phyloP scores from a whole-genome alignment of 1,139 yeast species.

The Blastobotrys indianensis region DNA sequence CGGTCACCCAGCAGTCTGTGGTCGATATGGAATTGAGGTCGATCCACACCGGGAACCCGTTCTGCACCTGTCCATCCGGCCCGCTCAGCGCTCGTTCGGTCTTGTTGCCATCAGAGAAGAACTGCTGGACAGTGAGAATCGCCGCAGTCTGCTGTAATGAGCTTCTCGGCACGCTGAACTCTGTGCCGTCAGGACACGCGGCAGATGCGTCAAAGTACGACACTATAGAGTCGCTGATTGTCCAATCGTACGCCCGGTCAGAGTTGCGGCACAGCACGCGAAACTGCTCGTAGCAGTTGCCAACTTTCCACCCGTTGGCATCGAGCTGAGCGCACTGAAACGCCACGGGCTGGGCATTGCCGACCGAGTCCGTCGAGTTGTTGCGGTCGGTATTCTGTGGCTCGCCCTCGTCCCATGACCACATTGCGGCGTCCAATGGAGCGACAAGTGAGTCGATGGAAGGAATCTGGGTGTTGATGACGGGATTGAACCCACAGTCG shows the following conservation, averaged over 20 bases:
- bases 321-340: slow-evolving; percentile 56
- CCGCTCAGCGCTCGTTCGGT: slow-evolving; percentile 28
- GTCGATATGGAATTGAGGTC: slow-evolving; percentile 76
- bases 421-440: slow-evolving; percentile 40
- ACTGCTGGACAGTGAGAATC: slow-evolving; percentile 26
- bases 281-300: slow-evolving; percentile 54
- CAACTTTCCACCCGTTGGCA: slow-evolving; percentile 49
- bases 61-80: slow-evolving; percentile 2
- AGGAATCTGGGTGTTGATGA: slow-evolving; percentile 40
- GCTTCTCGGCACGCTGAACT: slow-evolving; percentile 54
- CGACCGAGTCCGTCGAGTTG: slow-evolving; percentile 11
- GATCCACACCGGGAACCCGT: slow-evolving; percentile 52
- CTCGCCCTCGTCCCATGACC: slow-evolving; percentile 68
- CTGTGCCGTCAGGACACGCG: slow-evolving; percentile 47
- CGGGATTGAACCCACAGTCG: slow-evolving; percentile 55
- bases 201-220: slow-evolving; percentile 51
- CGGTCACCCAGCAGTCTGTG: slow-evolving; percentile 76
- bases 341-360: slow-evolving; percentile 36
- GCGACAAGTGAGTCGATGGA: slow-evolving; percentile 25
- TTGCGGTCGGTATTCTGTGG: slow-evolving; percentile 35
- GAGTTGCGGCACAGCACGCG: slow-evolving; percentile 52
- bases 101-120: neutral
- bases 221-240: slow-evolving; percentile 32
- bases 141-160: slow-evolving; percentile 42
- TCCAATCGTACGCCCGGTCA: slow-evolving; percentile 41